Percentiles rank a stretch among this genome's conserved stretches.
Evolutionary conservation across 495 filamentous ascomycete species (phyloP).

Genomic region (Xylaria castorea): DNA sequence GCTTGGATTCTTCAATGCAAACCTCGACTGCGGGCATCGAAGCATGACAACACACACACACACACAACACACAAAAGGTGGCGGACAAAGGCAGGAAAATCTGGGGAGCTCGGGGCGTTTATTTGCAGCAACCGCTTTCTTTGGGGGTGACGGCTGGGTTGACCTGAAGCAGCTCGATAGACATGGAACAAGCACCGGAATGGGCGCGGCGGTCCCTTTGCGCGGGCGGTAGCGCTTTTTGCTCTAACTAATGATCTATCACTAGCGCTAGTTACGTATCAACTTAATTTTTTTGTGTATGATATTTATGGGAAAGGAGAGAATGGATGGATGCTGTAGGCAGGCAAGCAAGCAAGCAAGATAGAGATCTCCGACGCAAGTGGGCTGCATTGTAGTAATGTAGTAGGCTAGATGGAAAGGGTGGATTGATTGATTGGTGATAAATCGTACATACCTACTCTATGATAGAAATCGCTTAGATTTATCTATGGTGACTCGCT

Average conservation of each 20-base stretch:
- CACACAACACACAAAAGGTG: not conserved
- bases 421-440: not conserved
- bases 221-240: not conserved
- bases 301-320: conserved; percentile 1
- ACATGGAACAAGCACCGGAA: not conserved
- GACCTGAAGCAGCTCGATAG: not conserved
- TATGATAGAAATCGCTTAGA: not conserved
- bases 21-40: not conserved
- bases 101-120: conserved; percentile 6
- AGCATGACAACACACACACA: not conserved
- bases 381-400: not conserved
- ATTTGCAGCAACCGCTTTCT: not conserved
- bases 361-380: not conserved
- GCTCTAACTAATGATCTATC: not conserved
- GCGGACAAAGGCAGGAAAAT: not conserved
- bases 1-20: conserved; percentile 1
- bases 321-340: not conserved
- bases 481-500: not conserved
- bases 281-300: not conserved
- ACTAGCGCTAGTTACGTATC: not conserved
- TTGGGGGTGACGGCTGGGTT: not conserved
- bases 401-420: not conserved
- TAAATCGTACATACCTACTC: not conserved
- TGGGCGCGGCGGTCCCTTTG: not conserved
- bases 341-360: not conserved